Evolutionary conservation across 2,329 filamentous ascomycete species (phyloP).

Genomic region (Aspergillus ibericus): DNA sequence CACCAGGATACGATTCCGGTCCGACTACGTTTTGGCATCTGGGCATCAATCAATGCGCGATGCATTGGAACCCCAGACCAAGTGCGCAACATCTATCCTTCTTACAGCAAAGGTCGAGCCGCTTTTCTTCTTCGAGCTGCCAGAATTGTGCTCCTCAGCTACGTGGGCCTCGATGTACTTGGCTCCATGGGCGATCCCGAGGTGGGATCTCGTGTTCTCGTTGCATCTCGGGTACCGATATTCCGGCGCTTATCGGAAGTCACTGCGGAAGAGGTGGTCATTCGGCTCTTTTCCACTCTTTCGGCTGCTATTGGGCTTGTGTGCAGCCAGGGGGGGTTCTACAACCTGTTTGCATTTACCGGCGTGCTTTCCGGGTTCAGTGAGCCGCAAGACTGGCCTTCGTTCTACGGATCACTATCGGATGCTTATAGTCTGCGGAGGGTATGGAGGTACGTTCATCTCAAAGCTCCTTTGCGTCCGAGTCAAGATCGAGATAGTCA

Average conservation of each 20-base stretch:
- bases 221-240: not conserved
- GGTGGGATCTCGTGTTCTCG: constrained; percentile 1
- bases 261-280: not conserved
- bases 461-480: too few species aligned
- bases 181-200: not conserved
- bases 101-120: not conserved
- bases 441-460: constrained; percentile 6
- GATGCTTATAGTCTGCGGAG: constrained; percentile 7
- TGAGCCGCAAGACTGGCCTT: constrained; percentile 6
- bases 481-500: too few species aligned
- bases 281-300: not conserved
- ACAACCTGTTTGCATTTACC: not conserved
- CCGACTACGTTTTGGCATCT: constrained; percentile 5
- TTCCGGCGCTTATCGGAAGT: not conserved
- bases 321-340: not conserved
- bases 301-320: not conserved
- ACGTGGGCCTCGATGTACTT: not conserved
- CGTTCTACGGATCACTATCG: constrained; percentile 5
- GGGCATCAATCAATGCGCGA: constrained; percentile 2
- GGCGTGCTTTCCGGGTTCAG: not conserved
- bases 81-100: not conserved
- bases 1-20: not conserved
- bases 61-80: constrained; percentile 7
- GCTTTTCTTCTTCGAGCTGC: not conserved
- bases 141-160: not conserved